phyloP scores from a whole-genome alignment of 768 basidiomycete genomes.

The Auricularia cornea region DNA sequence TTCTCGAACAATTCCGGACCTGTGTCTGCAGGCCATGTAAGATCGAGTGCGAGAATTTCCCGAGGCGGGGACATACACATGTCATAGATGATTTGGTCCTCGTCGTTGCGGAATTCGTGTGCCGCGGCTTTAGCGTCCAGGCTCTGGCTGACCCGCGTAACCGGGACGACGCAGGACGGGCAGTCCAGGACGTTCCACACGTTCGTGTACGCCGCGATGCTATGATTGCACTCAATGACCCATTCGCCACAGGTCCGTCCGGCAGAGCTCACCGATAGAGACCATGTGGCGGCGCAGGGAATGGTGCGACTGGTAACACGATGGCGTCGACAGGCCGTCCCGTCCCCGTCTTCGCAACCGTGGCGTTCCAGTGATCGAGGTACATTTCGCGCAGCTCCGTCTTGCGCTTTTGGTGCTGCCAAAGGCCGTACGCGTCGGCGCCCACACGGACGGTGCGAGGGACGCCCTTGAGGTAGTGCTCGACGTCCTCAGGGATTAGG shows the following conservation, averaged over 20 bases:
- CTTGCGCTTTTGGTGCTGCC: constrained; percentile 54
- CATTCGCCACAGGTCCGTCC: not conserved
- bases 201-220: constrained; percentile 46
- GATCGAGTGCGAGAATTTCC: not conserved
- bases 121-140: constrained; percentile 41
- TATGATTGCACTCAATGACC: constrained; percentile 17
- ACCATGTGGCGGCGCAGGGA: constrained; percentile 57
- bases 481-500: constrained; percentile 30
- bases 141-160: constrained; percentile 46
- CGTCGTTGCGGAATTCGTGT: constrained; percentile 37
- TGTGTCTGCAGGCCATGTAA: constrained; percentile 35
- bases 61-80: constrained; percentile 38
- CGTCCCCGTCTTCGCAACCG: constrained; percentile 44
- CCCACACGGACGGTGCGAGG: constrained; percentile 14
- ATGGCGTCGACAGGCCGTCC: constrained; percentile 72
- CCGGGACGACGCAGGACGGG: constrained; percentile 52
- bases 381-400: constrained; percentile 45
- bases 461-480: constrained; percentile 11
- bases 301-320: constrained; percentile 55
- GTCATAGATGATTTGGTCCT: constrained; percentile 44
- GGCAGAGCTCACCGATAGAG: constrained; percentile 38
- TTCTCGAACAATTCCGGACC: constrained; percentile 41
- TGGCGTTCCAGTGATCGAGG: constrained; percentile 55
- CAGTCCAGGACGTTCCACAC: constrained; percentile 65
- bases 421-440: constrained; percentile 55